Percentiles rank a stretch among this genome's conserved stretches.
Conservation (phyloP, 306 rosid genomes). For the Geum urbanum region DNA sequence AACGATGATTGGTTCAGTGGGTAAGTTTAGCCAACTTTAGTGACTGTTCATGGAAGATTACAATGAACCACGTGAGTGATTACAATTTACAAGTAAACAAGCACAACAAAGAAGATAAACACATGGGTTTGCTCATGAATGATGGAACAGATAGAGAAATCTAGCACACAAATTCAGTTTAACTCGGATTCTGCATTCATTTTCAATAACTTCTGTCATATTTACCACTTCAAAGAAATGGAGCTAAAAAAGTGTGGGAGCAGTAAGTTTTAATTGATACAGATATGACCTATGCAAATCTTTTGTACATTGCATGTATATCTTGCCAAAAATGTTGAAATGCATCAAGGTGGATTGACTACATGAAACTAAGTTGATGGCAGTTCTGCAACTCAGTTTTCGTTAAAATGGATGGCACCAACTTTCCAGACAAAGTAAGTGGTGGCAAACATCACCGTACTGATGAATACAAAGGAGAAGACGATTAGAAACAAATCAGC, state of each 20-base stretch:
- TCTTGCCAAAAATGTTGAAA: slow-evolving; percentile 18
- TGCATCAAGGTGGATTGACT: slow-evolving; percentile 13
- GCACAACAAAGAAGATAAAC: not conserved
- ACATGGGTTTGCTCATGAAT: not conserved
- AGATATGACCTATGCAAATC: slow-evolving; percentile 18
- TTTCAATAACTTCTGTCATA: slow-evolving; percentile 10
- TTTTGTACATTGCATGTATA: slow-evolving; percentile 30
- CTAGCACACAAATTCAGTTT: not conserved
- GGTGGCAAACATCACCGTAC: slow-evolving; percentile 86
- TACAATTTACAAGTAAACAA: not conserved
- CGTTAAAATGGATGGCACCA: slow-evolving; percentile 96
- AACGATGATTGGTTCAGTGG: not conserved
- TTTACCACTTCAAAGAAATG: slow-evolving; percentile 1
- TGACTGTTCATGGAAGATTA: not conserved
- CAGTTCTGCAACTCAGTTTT: slow-evolving; percentile 45
- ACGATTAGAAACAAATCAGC: slow-evolving; percentile 54
- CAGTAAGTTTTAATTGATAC: slow-evolving; percentile 18
- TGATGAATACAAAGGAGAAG: slow-evolving; percentile 77
- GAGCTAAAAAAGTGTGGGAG: not conserved
- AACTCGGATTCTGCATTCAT: not conserved
- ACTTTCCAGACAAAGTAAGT: slow-evolving; percentile 92
- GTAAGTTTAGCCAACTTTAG: not conserved
- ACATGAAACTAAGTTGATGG: not conserved
- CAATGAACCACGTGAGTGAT: slow-evolving; percentile 7
- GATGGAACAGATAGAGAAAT: not conserved